Evolutionary conservation across 257 asterid species (phyloP).

Genomic region (Capsicum rhomboideum): DNA sequence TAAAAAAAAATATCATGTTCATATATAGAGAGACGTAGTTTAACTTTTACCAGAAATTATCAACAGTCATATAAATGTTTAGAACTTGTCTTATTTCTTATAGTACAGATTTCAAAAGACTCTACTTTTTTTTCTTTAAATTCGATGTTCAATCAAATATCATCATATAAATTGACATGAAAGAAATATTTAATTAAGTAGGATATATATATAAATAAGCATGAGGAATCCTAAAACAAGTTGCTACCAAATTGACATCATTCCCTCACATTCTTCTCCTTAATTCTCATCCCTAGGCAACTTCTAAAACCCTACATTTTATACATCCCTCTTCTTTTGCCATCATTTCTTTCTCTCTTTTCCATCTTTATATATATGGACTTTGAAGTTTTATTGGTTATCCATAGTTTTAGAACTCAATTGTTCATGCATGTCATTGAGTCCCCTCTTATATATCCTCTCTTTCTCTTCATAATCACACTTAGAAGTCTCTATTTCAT

Average conservation of each 20-base stretch:
- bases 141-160: not conserved
- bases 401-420: not conserved
- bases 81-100: not conserved
- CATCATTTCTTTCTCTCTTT: not conserved
- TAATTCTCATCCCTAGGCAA: constrained; percentile 45
- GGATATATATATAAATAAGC: constrained; percentile 33
- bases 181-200: not conserved
- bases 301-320: not conserved
- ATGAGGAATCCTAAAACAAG: constrained; percentile 75
- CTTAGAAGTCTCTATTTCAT: too few species aligned
- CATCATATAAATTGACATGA: not conserved
- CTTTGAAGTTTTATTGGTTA: not conserved
- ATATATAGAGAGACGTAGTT: not conserved
- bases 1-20: not conserved
- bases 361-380: not conserved
- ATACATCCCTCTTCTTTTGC: not conserved
- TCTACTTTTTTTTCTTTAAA: not conserved
- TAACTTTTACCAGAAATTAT: not conserved
- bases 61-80: not conserved
- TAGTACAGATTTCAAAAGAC: not conserved
- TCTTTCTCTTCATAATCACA: not conserved
- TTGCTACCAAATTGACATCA: constrained; percentile 42
- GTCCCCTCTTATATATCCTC: not conserved
- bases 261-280: constrained; percentile 63
- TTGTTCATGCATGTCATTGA: not conserved